phyloP scores from a whole-genome alignment of 805 yeast genomes.

The Candida ovalis region DNA sequence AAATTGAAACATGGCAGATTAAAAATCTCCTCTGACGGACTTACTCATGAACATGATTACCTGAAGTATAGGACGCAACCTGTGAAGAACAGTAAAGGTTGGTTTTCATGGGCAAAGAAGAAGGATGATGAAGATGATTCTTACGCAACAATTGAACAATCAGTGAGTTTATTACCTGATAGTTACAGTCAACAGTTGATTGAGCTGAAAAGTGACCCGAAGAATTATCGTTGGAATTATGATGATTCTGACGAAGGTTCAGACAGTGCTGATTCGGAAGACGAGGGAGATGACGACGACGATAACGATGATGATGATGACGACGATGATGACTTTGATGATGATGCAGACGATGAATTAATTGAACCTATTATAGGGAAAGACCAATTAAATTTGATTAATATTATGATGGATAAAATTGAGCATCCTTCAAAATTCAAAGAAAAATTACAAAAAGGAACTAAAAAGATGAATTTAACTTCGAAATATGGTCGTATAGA shows the following conservation, averaged over 20 bases:
- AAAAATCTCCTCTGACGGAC: constrained; percentile 28
- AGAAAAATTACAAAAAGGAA: constrained; percentile 24
- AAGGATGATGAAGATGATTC: constrained; percentile 28
- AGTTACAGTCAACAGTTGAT: constrained; percentile 32
- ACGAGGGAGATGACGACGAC: constrained; percentile 12
- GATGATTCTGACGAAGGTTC: constrained; percentile 32
- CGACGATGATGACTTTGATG: constrained; percentile 33
- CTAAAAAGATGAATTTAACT: constrained; percentile 33
- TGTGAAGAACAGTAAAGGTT: constrained; percentile 23
- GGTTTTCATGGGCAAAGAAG: constrained; percentile 32
- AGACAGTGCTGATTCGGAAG: constrained; percentile 9
- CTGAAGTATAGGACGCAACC: constrained; percentile 31
- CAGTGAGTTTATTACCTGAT: constrained; percentile 35
- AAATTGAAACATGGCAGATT: constrained; percentile 29
- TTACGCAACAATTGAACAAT: constrained; percentile 26
- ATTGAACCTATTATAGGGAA: constrained; percentile 49
- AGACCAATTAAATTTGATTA: constrained; percentile 45
- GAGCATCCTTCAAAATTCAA: constrained; percentile 36
- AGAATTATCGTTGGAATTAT: constrained; percentile 36
- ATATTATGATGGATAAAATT: constrained; percentile 44
- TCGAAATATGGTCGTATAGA: constrained; percentile 49
- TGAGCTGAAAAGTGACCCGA: constrained; percentile 33
- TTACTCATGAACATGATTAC: constrained; percentile 34
- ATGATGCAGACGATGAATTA: constrained; percentile 36
- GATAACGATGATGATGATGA: constrained; percentile 28